A percentile compares a stretch with the other conserved stretches of the same genome.
Conservation (phyloP, 495 filamentous ascomycete species). For the Xylaria longipes region DNA sequence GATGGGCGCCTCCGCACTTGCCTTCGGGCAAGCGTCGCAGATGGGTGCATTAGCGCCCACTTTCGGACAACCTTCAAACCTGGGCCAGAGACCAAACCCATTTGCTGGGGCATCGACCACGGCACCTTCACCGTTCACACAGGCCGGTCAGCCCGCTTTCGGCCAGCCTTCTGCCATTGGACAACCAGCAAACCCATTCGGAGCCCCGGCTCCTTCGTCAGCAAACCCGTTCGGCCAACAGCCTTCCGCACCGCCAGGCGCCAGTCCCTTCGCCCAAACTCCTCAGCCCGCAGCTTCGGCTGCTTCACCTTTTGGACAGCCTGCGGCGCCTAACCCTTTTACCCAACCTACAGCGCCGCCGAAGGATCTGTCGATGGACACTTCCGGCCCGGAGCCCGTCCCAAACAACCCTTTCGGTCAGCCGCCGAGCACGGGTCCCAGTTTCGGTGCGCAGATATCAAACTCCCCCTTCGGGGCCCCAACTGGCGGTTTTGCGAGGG, state of each 20-base stretch:
- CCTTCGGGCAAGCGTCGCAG: conserved; percentile 43
- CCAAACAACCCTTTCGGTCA: conserved; percentile 36
- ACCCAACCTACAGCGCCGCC: conserved; percentile 17
- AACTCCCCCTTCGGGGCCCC: not conserved
- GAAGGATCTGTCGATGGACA: conserved; percentile 37
- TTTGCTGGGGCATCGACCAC: conserved; percentile 37
- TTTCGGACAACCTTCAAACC: conserved; percentile 44
- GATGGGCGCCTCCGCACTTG: conserved; percentile 40
- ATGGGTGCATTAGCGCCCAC: conserved; percentile 36
- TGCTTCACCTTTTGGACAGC: conserved; percentile 47
- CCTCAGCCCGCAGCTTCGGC: conserved; percentile 25
- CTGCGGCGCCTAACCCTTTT: conserved; percentile 38
- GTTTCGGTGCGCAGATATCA: not conserved
- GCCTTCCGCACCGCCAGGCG: conserved; percentile 8
- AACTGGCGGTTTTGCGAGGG: not conserved
- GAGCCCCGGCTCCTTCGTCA: conserved; percentile 25
- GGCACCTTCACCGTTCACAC: conserved; percentile 13
- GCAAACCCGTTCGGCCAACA: conserved; percentile 36
- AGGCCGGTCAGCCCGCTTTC: conserved; percentile 31
- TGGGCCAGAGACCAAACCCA: conserved; percentile 50
- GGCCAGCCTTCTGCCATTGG: conserved; percentile 42
- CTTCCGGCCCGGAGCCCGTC: conserved; percentile 26
- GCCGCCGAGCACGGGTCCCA: not conserved
- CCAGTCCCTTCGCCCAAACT: conserved; percentile 34
- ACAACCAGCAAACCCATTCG: conserved; percentile 38